Evolutionary conservation across 139 green algal genomes (phyloP), one percentile per base, ranked within the genome.

Genomic region (Volvox reticuliferus): DNA sequence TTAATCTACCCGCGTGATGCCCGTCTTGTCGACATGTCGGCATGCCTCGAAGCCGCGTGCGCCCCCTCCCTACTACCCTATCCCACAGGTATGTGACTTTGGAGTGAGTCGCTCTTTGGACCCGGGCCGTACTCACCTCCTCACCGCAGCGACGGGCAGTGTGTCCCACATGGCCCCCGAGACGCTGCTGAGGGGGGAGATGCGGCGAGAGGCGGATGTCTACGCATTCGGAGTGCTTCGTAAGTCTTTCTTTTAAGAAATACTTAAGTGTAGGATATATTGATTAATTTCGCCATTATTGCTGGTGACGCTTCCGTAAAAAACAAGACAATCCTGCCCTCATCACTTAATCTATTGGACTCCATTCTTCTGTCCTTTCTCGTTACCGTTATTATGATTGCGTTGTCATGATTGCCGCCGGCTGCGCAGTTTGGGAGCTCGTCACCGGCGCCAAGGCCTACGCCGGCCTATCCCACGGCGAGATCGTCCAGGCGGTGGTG

Each of bases 91-190:
- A 12, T 87, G 81, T 22, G 85, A 89, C 69, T 82, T 91, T 67
- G 91, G 91, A 14, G 35, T 93, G 1, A 89, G 78, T 30, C 30
- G 91, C 22, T 81, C 73, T 16, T 61, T 93, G 77, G 91, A 69
- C 79, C 24, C 79, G 55, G 82, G 91, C 80, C 17, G 33, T 78
- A 87, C 91, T 79, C 79, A 93, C 91, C 75, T 81, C 83, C 67
- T 87, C 89, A 80, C 89, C 30, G 81, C 81, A 0, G 82, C 83
- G 68, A 77, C 35, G 86, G 32, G 50, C 44, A 36, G 14, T 35
- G 65, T 88, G 0, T 55, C 92, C 2, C 92, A 94, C 92, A 94
- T 93, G 79, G 83, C 92, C 2, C 92, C 92, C 33, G 92, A 94
- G 87, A 22, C 82, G 18, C 89, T 94, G 19, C 75, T 81, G 33